A percentile compares a stretch with the other conserved stretches of the same genome.
Conservation (phyloP, 768 basidiomycete genomes). For the Lactarius psammicola region DNA sequence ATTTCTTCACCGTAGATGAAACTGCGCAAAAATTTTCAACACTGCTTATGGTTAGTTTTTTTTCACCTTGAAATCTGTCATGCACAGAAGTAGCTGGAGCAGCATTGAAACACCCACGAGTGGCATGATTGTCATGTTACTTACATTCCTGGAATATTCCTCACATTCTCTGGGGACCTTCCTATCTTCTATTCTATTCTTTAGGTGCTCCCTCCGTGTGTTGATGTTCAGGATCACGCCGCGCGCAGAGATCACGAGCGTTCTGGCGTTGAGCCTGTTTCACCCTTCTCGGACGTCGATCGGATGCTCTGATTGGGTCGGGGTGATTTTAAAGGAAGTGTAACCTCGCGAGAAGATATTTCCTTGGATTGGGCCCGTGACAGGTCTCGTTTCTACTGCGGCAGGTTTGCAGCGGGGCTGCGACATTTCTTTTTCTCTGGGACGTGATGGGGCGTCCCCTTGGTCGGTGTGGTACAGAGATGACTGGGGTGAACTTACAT, state of each 20-base stretch:
- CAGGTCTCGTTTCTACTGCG: not conserved
- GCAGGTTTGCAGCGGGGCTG: not conserved
- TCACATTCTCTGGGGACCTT: not conserved
- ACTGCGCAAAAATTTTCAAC: not conserved
- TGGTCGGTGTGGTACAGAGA: too few species aligned
- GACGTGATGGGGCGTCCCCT: not conserved
- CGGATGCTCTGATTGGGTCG: too few species aligned
- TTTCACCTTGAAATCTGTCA: not conserved
- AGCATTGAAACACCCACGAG: too few species aligned
- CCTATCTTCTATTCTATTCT: not conserved
- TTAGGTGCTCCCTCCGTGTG: not conserved
- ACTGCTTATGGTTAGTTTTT: not conserved
- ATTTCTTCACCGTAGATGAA: not conserved
- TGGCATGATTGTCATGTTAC: not conserved
- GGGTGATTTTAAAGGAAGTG: not conserved
- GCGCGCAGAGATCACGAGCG: not conserved
- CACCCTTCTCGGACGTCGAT: not conserved
- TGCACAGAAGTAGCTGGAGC: not conserved
- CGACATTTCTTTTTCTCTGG: not conserved
- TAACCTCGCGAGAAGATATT: not conserved
- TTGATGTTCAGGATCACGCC: not conserved
- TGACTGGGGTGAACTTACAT: too few species aligned
- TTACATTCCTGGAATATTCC: too few species aligned
- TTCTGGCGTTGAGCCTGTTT: not conserved
- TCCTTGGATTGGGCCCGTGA: not conserved